Evolutionary conservation across 1,284 basidiomycete species (phyloP).

Genomic region (Boletellus deceptivus): DNA sequence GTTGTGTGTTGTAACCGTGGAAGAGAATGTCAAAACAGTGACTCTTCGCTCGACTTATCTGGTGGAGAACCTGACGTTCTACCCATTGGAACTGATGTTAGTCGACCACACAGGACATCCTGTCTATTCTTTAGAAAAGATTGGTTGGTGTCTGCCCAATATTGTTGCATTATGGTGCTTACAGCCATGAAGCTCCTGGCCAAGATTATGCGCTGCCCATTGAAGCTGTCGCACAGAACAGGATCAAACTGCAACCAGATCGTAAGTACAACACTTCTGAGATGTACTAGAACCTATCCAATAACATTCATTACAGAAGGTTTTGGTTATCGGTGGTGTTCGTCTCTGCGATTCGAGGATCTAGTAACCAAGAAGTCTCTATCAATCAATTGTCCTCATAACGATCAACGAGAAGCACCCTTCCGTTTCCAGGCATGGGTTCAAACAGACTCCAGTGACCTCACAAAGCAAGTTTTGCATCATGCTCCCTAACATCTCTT

Average conservation of each 20-base stretch:
- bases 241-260: slow-evolving; percentile 89
- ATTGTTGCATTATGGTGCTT: slow-evolving; percentile 1
- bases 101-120: slow-evolving; percentile 86
- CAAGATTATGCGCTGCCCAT: slow-evolving; percentile 89
- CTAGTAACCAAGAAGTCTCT: slow-evolving; percentile 77
- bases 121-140: slow-evolving; percentile 79
- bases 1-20: slow-evolving; percentile 87
- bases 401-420: slow-evolving; percentile 80
- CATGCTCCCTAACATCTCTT: not conserved
- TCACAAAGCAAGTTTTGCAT: slow-evolving; percentile 46
- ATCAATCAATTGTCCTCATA: slow-evolving; percentile 84
- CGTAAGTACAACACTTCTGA: slow-evolving; percentile 52
- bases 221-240: slow-evolving; percentile 82
- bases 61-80: slow-evolving; percentile 89
- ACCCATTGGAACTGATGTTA: slow-evolving; percentile 91
- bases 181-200: slow-evolving; percentile 62
- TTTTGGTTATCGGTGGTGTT: slow-evolving; percentile 93
- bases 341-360: slow-evolving; percentile 91
- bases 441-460: slow-evolving; percentile 73
- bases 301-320: slow-evolving; percentile 57
- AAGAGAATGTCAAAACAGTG: slow-evolving; percentile 94
- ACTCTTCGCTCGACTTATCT: slow-evolving; percentile 94
- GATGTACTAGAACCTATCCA: slow-evolving; percentile 9
- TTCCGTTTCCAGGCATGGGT: slow-evolving; percentile 97
- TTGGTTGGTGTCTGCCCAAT: slow-evolving; percentile 50